Evolutionary conservation across 352 stramenopile species (phyloP), one percentile per base, ranked within the genome.

Genomic region (Globisporangium abappressorium): DNA sequence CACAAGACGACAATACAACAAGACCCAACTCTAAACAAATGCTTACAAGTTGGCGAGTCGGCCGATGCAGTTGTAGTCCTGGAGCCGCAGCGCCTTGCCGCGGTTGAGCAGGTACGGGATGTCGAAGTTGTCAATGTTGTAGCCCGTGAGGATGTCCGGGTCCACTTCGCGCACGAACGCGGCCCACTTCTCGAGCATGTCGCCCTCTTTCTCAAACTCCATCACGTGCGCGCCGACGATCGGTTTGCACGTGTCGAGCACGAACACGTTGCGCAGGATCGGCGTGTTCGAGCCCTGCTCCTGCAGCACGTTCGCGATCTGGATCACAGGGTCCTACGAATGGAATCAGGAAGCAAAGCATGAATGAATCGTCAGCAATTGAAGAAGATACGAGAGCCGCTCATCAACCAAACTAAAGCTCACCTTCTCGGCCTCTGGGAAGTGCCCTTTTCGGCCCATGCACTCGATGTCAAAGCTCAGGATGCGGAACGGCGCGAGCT

Each of bases 101-200:
- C 98, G 90, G 78, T 99, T 98, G 33, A 99, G 79, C 20, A 99
- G 73, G 79, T 99, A 99, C 18, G 97, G 97, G 46, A 99, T 95
- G 75, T 99, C 98, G 75, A 99, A 99, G 79, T 99, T 99, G 75
- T 99, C 87, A 60, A 99, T 98, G 75, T 99, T 99, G 85, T 99
- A 99, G 22, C 98, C 98, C 30, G 98, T 99, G 67, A 99, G 93
- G 63, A 99, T 98, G 74, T 99, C 98, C 22, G 97, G 96, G 73
- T 99, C 98, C 69, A 89, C 91, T 62, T 92, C 81, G 62, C 96
- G 85, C 41, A 99, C 82, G 75, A 99, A 99, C 5, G 78, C 73
- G n/a, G 92, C 85, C 97, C 97, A 99, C 56, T 98, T 98, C 65
- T 99, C 85, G 14, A 99, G 87, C 84, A 99, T 90, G 5, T 99